A percentile compares a stretch with the other conserved stretches of the same genome.
phyloP scores from a whole-genome alignment of 257 asterid genomes.

The Solanum bulbocastanum region DNA sequence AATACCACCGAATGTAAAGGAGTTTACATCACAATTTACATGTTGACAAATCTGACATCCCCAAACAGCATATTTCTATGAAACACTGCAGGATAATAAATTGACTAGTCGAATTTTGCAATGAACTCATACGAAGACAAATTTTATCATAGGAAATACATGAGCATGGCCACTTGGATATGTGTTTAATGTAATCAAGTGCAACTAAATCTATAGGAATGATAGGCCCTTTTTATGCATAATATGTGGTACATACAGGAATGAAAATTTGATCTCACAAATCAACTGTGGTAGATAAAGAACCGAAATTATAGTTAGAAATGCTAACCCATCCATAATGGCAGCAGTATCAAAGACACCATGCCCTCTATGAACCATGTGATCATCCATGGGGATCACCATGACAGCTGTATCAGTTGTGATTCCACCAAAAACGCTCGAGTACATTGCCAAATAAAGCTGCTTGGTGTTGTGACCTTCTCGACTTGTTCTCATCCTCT shows the following conservation, averaged over 20 bases:
- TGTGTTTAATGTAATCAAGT: not conserved
- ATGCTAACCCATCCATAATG: slow-evolving; percentile 65
- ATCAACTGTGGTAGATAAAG: not conserved
- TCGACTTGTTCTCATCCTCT: slow-evolving; percentile 40
- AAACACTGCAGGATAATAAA: not conserved
- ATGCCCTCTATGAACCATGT: slow-evolving; percentile 95
- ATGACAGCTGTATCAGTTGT: slow-evolving; percentile 78
- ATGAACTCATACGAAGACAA: not conserved
- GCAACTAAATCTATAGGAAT: not conserved
- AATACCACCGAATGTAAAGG: not conserved
- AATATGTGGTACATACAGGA: not conserved
- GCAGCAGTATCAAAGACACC: slow-evolving; percentile 95
- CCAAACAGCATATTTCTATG: not conserved
- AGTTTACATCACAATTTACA: not conserved
- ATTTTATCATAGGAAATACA: not conserved
- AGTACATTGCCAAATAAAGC: slow-evolving; percentile 75
- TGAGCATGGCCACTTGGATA: not conserved
- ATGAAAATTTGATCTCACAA: not conserved
- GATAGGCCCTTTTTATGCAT: not conserved
- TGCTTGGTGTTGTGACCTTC: slow-evolving; percentile 48
- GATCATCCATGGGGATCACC: slow-evolving; percentile 95
- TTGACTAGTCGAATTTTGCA: not conserved
- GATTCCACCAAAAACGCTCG: slow-evolving; percentile 80
- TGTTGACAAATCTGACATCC: not conserved
- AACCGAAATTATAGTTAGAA: not conserved